Conservation (phyloP, 164 flowering plant species). For the Vitis amurensis region DNA sequence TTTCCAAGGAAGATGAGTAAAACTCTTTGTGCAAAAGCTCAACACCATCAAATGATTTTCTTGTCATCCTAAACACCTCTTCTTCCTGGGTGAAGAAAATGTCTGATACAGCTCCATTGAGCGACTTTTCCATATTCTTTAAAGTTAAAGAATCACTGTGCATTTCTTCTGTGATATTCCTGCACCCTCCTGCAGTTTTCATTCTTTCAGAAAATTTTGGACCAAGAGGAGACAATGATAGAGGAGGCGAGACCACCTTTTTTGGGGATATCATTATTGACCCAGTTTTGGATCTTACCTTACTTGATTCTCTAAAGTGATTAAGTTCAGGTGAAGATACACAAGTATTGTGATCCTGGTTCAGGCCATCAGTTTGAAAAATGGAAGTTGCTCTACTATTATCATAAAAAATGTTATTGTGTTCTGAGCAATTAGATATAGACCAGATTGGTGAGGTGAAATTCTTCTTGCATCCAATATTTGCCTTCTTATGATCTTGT, state of each 20-base stretch:
- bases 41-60: slow-evolving; percentile 45
- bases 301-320: slow-evolving; percentile 18
- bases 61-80: slow-evolving; percentile 32
- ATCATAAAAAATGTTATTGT: slow-evolving; percentile 19
- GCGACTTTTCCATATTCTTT: slow-evolving; percentile 25
- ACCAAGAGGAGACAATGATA: slow-evolving; percentile 84
- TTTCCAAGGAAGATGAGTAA: slow-evolving; percentile 40
- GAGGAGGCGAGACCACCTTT: slow-evolving; percentile 41
- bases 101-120: slow-evolving; percentile 33
- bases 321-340: slow-evolving; percentile 27
- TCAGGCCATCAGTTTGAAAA: slow-evolving; percentile 70
- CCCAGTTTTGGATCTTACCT: slow-evolving; percentile 23
- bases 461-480: slow-evolving; percentile 35
- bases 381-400: slow-evolving; percentile 22
- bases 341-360: slow-evolving; percentile 29
- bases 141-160: slow-evolving; percentile 28
- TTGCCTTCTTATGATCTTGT: slow-evolving; percentile 63
- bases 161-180: slow-evolving; percentile 19
- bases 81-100: slow-evolving; percentile 30
- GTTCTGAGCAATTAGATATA: slow-evolving; percentile 32
- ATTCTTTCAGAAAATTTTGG: slow-evolving; percentile 56
- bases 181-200: slow-evolving; percentile 30
- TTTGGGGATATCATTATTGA: slow-evolving; percentile 30
- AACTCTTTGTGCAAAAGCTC: slow-evolving; percentile 31
- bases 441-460: slow-evolving; percentile 27